Base-by-base conservation (phyloP, 495 filamentous ascomycete species). In the Xylaria intraflava region DNA sequence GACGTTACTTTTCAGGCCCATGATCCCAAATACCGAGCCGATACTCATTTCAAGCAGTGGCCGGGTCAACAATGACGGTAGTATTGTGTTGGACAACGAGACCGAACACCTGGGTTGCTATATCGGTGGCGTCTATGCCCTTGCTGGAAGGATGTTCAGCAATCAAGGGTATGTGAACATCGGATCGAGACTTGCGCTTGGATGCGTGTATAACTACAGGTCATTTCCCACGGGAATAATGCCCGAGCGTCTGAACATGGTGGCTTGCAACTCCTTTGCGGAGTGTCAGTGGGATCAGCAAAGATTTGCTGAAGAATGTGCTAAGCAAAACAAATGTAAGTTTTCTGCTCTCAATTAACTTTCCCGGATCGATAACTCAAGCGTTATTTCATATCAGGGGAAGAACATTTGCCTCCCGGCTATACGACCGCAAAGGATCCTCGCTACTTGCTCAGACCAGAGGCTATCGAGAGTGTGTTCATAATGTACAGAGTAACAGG, bases 151-250 rank as follows among this genome's bases (percentile, higher is more conserved):
- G 57, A 68, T 88, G 9, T 91, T 95, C 56, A 70, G 76, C 17
- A 76, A 83, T 22, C 74, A 78, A 7, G 75, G 78, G 9, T 89
- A 95, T 61, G 67, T 93, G 42, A 77, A 87, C 2, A 73, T 88
- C 23, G 92, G 86, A 7, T 68, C 74, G 42, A 86, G 87, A 64
- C 73, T 96, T 22, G 88, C 90, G 0, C 83, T 89, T 46, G 91
- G 90, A 20, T 96, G 91, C 62, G 83, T 92, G 17, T 96, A 88
- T 81, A 83, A 86, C 0, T 96, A 96, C 62, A 78, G 83, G 55
- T 72, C 81, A 17, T 88, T 86, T 19, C 73, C 79, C 11, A 87
- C 86, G 0, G 91, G 89, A 1, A 88, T 96, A 60, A 91, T 91
- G 87, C 90, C 91, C 0, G 91, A 96, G 66, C 61, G 69, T 6